Evolutionary conservation across 2,329 filamentous ascomycete genomes (phyloP).

Genomic region (Xylaria sp.): DNA sequence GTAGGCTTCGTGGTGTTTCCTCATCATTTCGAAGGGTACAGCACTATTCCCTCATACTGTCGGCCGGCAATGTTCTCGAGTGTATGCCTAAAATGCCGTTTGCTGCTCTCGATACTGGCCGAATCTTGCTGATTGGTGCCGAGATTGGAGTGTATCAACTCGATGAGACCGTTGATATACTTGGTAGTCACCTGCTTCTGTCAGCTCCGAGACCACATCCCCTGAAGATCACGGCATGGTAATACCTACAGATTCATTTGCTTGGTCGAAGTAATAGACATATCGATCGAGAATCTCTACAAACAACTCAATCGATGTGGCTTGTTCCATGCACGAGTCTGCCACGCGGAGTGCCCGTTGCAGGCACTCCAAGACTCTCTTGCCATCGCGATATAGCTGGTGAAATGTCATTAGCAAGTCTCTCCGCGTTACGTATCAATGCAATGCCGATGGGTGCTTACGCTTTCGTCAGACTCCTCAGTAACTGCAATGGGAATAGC

Average conservation of each 20-base stretch:
- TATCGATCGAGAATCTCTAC: conserved; percentile 98
- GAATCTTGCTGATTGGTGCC: conserved; percentile 78
- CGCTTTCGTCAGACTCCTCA: conserved; percentile 66
- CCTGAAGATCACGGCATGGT: not conserved
- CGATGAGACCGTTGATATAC: conserved; percentile 95
- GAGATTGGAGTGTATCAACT: conserved; percentile 95
- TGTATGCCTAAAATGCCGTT: conserved; percentile 90
- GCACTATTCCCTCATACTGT: conserved; percentile 87
- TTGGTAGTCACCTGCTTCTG: conserved; percentile 71
- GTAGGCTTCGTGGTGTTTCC: not conserved
- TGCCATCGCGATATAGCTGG: conserved; percentile 92
- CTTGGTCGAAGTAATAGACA: conserved; percentile 98
- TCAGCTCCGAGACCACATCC: conserved; percentile 8
- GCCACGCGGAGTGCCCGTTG: conserved; percentile 93
- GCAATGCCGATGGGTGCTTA: conserved; percentile 2
- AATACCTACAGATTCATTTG: conserved; percentile 77
- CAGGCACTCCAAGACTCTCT: conserved; percentile 91
- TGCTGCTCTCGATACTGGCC: conserved; percentile 77
- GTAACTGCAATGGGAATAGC: conserved; percentile 74
- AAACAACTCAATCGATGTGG: conserved; percentile 94
- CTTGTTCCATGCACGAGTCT: conserved; percentile 98
- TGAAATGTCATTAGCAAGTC: not conserved
- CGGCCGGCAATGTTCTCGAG: conserved; percentile 87
- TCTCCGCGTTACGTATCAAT: not conserved
- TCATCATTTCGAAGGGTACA: conserved; percentile 49